Conservation (phyloP, 306 rosid genomes). For the Lotus japonicus region DNA sequence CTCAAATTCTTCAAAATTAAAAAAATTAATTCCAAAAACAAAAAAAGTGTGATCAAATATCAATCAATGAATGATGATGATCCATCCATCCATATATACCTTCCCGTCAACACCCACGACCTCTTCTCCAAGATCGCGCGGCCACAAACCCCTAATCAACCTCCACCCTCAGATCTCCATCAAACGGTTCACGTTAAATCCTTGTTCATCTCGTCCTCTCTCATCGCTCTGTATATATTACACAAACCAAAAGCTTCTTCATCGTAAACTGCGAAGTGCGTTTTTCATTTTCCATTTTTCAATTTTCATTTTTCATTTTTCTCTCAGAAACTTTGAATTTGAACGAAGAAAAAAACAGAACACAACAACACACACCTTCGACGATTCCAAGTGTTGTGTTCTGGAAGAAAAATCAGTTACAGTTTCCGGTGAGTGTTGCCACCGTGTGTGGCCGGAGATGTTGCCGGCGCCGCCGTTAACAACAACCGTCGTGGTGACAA, state of each 20-base stretch:
- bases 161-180: slow-evolving; percentile 3
- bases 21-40: not conserved
- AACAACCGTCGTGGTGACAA: slow-evolving; percentile 32
- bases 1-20: no score
- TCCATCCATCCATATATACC: no score
- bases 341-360: not conserved
- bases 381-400: no score
- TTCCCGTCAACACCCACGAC: slow-evolving; percentile 26
- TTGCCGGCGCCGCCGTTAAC: slow-evolving; percentile 37
- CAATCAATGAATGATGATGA: not conserved
- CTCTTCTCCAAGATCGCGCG: slow-evolving; percentile 9
- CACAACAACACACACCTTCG: not conserved
- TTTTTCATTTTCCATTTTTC: not conserved
- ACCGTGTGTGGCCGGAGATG: slow-evolving; percentile 49
- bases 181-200: slow-evolving; percentile 36
- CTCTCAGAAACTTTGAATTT: not conserved
- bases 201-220: slow-evolving; percentile 7
- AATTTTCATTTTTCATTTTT: not conserved
- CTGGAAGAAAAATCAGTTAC: no score
- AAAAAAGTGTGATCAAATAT: no score
- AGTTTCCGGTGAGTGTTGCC: not conserved
- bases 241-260: slow-evolving; percentile 1
- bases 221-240: slow-evolving; percentile 14
- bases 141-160: not conserved
- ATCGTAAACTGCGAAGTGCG: slow-evolving; percentile 13